Conservation (phyloP, 179 eudicot genomes). For the Carnegiea gigantea region DNA sequence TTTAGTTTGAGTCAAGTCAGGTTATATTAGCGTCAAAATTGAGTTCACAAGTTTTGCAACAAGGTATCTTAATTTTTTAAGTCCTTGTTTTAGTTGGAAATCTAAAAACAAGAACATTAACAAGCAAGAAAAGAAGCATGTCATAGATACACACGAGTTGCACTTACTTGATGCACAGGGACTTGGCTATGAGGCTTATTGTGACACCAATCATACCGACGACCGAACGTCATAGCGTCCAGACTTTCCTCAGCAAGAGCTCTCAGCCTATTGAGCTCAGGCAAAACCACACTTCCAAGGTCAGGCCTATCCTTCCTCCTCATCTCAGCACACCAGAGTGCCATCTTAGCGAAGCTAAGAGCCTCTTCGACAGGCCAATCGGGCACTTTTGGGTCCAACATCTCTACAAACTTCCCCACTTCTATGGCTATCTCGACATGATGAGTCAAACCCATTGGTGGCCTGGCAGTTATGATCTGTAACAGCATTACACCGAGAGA, state of each 20-base stretch:
- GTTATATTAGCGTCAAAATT: too few relatives aligned
- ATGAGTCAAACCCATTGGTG: conserved; percentile 44
- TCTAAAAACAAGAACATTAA: background rate
- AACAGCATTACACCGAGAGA: conserved; percentile 41
- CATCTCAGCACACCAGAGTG: conserved; percentile 40
- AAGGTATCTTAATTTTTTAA: too few relatives aligned
- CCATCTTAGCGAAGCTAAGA: conserved; percentile 31
- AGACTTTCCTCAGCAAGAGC: conserved; percentile 37
- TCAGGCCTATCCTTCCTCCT: conserved; percentile 43
- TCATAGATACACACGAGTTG: too few relatives aligned
- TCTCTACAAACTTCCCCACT: conserved; percentile 23
- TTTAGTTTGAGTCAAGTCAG: too few relatives aligned
- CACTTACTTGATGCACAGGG: conserved; percentile 29
- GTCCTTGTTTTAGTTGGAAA: background rate
- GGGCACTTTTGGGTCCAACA: conserved; percentile 32
- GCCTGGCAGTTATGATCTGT: conserved; percentile 36
- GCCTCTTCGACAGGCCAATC: conserved; percentile 43
- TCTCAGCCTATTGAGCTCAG: conserved; percentile 33
- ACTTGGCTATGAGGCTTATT: conserved; percentile 20
- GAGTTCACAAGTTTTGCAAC: too few relatives aligned
- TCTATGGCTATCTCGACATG: conserved; percentile 35
- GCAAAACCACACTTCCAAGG: conserved; percentile 38
- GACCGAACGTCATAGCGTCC: conserved; percentile 25
- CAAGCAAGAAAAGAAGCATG: background rate
- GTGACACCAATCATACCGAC: conserved; percentile 18